These are phyloP conservation scores for Claviceps sorghi DNA, from an alignment of 2,329 filamentous ascomycete genomes.

Conservation along the genomic window DNA sequence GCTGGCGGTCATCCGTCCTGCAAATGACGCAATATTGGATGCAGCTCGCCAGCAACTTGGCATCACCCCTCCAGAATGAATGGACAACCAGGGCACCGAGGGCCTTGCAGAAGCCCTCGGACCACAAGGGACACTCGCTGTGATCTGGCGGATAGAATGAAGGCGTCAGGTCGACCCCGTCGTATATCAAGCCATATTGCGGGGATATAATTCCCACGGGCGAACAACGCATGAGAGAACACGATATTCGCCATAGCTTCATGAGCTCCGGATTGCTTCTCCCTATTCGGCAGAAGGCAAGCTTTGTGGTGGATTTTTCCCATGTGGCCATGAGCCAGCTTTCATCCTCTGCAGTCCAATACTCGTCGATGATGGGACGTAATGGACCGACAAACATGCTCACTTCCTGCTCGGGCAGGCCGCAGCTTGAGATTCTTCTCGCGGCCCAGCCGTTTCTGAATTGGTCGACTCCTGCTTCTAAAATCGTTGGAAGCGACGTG, in stretches of 20 bases:
- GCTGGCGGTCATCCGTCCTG: not conserved
- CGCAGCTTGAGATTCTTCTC: not conserved
- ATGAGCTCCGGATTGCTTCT: not conserved
- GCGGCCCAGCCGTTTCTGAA: not conserved
- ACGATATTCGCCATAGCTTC: not conserved
- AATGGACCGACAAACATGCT: not conserved
- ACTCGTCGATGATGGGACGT: not conserved
- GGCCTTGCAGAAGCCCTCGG: slow-evolving; percentile 1
- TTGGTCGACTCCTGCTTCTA: not conserved
- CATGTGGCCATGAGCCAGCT: not conserved
- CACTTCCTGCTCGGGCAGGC: not conserved
- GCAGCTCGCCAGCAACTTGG: not conserved
- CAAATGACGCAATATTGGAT: slow-evolving; percentile 2
- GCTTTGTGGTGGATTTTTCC: not conserved
- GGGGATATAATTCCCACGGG: slow-evolving; percentile 1
- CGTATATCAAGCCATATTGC: not conserved
- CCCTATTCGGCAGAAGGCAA: not conserved
- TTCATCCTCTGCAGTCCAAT: not conserved
- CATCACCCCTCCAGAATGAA: not conserved
- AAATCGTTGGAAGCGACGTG: not conserved
- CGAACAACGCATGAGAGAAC: not conserved
- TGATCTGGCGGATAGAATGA: not conserved
- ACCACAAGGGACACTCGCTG: not conserved
- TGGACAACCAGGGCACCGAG: not conserved
- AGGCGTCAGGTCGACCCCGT: not conserved